Percentiles rank a stretch among this genome's conserved stretches.
phyloP scores from a whole-genome alignment of 1,284 basidiomycete genomes.

The Pseudozyma tsukubaensis region DNA sequence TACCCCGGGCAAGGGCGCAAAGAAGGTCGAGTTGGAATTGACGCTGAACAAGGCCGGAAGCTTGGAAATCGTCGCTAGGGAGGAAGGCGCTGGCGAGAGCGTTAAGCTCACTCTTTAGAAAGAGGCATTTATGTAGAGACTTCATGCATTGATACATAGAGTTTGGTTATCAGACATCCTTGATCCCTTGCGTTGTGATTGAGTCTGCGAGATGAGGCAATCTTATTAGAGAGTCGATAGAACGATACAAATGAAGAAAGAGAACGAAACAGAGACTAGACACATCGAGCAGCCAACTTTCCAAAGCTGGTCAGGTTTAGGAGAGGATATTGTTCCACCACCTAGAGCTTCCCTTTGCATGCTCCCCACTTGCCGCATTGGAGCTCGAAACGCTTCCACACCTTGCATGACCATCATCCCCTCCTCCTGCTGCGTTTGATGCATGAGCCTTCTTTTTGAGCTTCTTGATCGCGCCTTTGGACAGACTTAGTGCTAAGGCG shows the following conservation, averaged over 20 bases:
- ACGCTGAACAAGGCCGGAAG: constrained; percentile 29
- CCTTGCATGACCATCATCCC: background rate
- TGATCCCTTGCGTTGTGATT: background rate
- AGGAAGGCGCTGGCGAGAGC: constrained; percentile 24
- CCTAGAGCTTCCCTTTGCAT: constrained; percentile 17
- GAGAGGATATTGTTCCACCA: constrained; percentile 32
- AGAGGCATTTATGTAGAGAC: background rate
- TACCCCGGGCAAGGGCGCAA: constrained; percentile 30
- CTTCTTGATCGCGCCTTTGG: constrained; percentile 11
- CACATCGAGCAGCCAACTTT: background rate
- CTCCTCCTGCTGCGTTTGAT: background rate
- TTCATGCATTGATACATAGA: background rate
- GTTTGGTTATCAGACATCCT: background rate
- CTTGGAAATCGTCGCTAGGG: constrained; percentile 30
- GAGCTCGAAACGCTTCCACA: background rate
- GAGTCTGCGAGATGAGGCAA: background rate
- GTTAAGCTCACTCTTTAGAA: constrained; percentile 30
- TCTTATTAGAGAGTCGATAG: background rate
- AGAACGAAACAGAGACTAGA: background rate
- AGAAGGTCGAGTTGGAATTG: constrained; percentile 43
- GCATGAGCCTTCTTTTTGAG: constrained; percentile 21
- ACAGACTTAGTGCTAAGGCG: constrained; percentile 9
- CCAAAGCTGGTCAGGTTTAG: background rate
- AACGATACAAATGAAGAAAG: background rate
- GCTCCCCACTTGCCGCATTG: background rate